Evolutionary conservation across 208 protist genomes (phyloP).

Genomic region (Leishmania mexicana): DNA sequence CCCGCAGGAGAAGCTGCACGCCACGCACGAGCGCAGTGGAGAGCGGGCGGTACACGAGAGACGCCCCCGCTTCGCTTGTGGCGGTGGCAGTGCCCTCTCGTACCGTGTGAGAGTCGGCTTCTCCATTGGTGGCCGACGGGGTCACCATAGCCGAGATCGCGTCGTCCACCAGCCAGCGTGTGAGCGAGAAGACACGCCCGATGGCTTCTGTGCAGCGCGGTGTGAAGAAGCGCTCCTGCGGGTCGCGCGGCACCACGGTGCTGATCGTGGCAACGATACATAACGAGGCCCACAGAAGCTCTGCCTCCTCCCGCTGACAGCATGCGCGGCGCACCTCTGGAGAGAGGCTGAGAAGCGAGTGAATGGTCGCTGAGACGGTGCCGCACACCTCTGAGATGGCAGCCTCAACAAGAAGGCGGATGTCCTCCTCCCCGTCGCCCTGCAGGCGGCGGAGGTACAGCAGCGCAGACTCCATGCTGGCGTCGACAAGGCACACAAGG

Average conservation of each 20-base stretch:
- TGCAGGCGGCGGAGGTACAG: slow-evolving; percentile 42
- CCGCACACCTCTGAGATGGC: slow-evolving; percentile 39
- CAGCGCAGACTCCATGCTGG: slow-evolving; percentile 41
- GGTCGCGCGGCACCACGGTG: slow-evolving; percentile 37
- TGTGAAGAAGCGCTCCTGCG: slow-evolving; percentile 50
- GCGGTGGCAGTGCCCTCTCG: not conserved
- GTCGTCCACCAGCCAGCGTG: slow-evolving; percentile 12
- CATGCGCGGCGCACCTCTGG: slow-evolving; percentile 19
- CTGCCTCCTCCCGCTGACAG: slow-evolving; percentile 35
- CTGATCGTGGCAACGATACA: slow-evolving; percentile 44
- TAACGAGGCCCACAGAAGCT: slow-evolving; percentile 58
- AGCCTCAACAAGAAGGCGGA: slow-evolving; percentile 44
- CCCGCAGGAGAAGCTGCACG: slow-evolving; percentile 28
- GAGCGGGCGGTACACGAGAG: slow-evolving; percentile 16
- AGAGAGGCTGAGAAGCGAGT: slow-evolving; percentile 31
- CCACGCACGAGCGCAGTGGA: slow-evolving; percentile 31
- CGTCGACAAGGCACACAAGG: slow-evolving; percentile 43
- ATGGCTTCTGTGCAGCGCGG: slow-evolving; percentile 29
- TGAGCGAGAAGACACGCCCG: slow-evolving; percentile 7
- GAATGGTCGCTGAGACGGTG: slow-evolving; percentile 36
- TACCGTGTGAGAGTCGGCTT: not conserved
- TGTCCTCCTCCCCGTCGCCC: slow-evolving; percentile 54
- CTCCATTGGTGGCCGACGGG: not conserved
- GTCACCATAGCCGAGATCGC: not conserved
- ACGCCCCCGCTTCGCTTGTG: not conserved